Base-by-base conservation (phyloP, 306 rosid species). In the Acacia acuminata region DNA sequence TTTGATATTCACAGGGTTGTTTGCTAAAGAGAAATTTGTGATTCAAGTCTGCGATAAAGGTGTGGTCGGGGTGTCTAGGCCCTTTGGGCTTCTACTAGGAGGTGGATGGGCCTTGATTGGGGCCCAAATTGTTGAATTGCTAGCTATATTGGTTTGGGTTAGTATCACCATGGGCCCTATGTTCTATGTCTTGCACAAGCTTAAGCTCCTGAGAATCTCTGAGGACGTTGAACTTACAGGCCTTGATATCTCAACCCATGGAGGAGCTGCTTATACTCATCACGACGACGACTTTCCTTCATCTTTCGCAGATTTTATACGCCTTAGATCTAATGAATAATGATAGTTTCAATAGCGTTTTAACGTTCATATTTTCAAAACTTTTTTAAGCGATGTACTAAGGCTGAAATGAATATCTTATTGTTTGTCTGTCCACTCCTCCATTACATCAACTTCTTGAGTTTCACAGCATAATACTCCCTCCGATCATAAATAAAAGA, bases 31-130 rank as follows among this genome's bases (percentile, higher is more conserved):
- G 71, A 86, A 88, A 79, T 89, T 90, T 68, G 89, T 92, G 60
- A 47, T 70, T 75, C 91, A 89, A 79, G 89, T 84, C 12, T 92
- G 84, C 50, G 71, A 90, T 45, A 44, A 85, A 2, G 93, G 90
- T 0, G 78, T n/a, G 34, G 25, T 3, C 3, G 90, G 86, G 2
- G 87, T 56, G 71, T 20, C 43, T 34, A 74, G 94, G 51, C 93
- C 98, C n/a, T 85, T 81, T 71, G 93, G 97, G 2, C 86, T 90
- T 15, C 12, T 90, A 27, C 86, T 91, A 83, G 96, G 96, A 58
- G 94, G 96, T 16, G 97, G 94, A 4, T 92, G 91, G 94, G 86
- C 89, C 20, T 82, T 94, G 81, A 65, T 92, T 32, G 94, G 92
- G 58, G 89, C 94, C 36, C 97, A 92, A 88, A 79, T 87, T 8